These are phyloP conservation scores for Paecilomyces sp. DNA, from an alignment of 2,329 filamentous ascomycete genomes.

Conservation along the genomic window DNA sequence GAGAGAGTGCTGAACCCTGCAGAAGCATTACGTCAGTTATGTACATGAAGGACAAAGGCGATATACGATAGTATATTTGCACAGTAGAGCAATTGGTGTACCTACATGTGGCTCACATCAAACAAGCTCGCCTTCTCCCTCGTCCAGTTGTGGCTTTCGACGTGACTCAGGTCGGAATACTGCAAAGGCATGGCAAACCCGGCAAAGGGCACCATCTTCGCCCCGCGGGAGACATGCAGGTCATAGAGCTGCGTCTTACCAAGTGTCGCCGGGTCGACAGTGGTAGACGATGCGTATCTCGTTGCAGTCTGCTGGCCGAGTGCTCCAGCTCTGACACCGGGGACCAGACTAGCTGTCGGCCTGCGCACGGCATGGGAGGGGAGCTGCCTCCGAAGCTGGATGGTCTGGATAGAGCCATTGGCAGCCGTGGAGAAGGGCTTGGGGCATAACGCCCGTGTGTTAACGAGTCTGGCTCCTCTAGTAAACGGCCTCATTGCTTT, in stretches of 20 bases:
- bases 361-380: conserved; percentile 15
- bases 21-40: not conserved
- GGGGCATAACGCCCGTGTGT: conserved; percentile 15
- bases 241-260: conserved; percentile 66
- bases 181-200: conserved; percentile 90
- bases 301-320: conserved; percentile 10
- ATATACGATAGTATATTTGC: conserved; percentile 6
- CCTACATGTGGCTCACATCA: conserved; percentile 92
- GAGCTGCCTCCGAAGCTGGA: conserved; percentile 20
- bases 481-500: conserved; percentile 11
- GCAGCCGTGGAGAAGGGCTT: conserved; percentile 18
- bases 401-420: conserved; percentile 19
- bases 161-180: conserved; percentile 69
- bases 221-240: conserved; percentile 69
- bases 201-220: conserved; percentile 95
- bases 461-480: conserved; percentile 23
- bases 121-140: conserved; percentile 83
- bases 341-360: conserved; percentile 5
- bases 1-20: conserved; percentile 71
- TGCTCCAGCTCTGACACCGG: conserved; percentile 7
- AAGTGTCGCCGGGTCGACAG: conserved; percentile 14
- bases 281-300: conserved; percentile 26
- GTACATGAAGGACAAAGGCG: not conserved
- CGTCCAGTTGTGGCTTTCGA: conserved; percentile 84
- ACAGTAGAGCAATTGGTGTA: conserved; percentile 1